Conservation (phyloP, 2,329 filamentous ascomycete genomes). For the Aureobasidium musti region DNA sequence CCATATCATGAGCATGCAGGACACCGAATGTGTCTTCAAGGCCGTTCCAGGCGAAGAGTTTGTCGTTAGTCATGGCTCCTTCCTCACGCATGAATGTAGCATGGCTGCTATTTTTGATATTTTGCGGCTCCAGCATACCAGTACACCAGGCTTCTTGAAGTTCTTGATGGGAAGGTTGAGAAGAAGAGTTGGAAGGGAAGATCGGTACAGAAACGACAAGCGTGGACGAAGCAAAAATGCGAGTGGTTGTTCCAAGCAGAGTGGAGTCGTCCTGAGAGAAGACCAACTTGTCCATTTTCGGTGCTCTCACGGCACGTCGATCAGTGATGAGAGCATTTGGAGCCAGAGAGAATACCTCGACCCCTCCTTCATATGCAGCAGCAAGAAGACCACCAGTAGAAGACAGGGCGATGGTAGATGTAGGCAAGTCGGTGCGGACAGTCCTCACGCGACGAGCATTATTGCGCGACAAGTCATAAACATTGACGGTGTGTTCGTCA, state of each 20-base stretch:
- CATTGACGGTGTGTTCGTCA: constrained; percentile 77
- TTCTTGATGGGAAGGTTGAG: constrained; percentile 41
- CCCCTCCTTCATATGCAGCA: constrained; percentile 82
- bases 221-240: constrained; percentile 42
- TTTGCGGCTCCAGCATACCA: constrained; percentile 43
- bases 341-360: constrained; percentile 78
- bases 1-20: constrained; percentile 40
- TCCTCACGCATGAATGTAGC: constrained; percentile 42
- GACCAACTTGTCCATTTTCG: constrained; percentile 41
- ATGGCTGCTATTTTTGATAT: constrained; percentile 44
- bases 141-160: constrained; percentile 45
- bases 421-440: constrained; percentile 74
- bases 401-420: constrained; percentile 76
- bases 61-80: constrained; percentile 38
- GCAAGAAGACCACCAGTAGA: constrained; percentile 78
- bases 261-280: constrained; percentile 45
- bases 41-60: constrained; percentile 44
- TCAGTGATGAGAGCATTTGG: constrained; percentile 54
- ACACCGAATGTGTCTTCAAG: constrained; percentile 43
- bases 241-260: constrained; percentile 42
- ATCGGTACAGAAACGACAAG: constrained; percentile 43
- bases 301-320: constrained; percentile 41
- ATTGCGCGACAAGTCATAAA: constrained; percentile 68
- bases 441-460: constrained; percentile 68
- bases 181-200: constrained; percentile 38